phyloP scores from a whole-genome alignment of 176 grass and related monocot genomes.

The Microstegium vimineum region DNA sequence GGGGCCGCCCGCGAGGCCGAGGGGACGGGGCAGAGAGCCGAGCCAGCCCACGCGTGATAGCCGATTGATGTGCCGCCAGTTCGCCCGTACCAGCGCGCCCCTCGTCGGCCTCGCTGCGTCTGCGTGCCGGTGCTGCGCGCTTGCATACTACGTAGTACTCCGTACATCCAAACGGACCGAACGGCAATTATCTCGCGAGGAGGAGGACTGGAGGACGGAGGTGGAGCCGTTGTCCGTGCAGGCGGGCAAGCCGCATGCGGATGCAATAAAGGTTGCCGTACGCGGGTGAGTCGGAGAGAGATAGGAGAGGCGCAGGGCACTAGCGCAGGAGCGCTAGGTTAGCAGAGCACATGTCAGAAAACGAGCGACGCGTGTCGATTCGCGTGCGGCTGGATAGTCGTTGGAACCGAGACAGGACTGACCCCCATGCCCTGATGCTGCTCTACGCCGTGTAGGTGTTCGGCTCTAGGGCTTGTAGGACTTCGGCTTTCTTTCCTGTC shows the following conservation, averaged over 20 bases:
- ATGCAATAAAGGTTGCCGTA: background rate
- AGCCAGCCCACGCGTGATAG: background rate
- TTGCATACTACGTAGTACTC: too few species aligned
- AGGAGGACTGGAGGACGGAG: background rate
- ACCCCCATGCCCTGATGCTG: background rate
- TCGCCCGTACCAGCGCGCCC: slow-evolving; percentile 1
- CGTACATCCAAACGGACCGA: background rate
- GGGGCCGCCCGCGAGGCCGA: background rate
- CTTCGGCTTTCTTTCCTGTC: slow-evolving; percentile 26
- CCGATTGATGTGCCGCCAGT: slow-evolving; percentile 23
- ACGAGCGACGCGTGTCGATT: slow-evolving; percentile 34
- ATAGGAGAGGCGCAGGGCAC: background rate
- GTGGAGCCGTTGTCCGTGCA: background rate
- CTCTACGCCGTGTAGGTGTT: background rate
- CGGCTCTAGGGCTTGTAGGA: slow-evolving; percentile 26
- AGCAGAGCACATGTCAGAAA: background rate
- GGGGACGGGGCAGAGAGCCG: background rate
- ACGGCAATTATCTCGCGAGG: background rate
- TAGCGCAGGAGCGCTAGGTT: background rate
- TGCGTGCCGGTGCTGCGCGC: too few species aligned
- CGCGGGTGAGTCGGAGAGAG: background rate
- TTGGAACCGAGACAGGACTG: background rate
- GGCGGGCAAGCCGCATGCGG: background rate
- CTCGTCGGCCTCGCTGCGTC: background rate
- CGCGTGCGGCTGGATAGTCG: background rate